Conservation (phyloP, 306 rosid species). For the Lathyrus sativus region DNA sequence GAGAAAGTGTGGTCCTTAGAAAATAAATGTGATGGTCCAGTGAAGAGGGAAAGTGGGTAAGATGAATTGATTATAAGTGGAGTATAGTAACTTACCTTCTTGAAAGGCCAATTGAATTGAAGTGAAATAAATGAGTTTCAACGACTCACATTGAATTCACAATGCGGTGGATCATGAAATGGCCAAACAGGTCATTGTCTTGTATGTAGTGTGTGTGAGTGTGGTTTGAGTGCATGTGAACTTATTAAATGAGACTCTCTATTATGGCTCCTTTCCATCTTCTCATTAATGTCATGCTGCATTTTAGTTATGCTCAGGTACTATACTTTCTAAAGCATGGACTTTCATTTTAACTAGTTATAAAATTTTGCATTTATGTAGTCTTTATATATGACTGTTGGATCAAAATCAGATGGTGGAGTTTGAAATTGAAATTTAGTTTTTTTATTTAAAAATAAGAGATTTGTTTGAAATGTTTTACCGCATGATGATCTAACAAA, state of each 20-base stretch:
- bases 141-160: slow-evolving; percentile 33
- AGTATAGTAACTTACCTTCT: neutral
- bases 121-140: slow-evolving; percentile 23
- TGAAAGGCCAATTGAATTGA: neutral
- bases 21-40: slow-evolving; percentile 22
- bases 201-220: neutral
- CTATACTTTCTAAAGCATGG: no score
- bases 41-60: neutral
- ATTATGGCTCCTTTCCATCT: slow-evolving; percentile 18
- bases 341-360: no score
- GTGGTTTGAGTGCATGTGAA: slow-evolving; percentile 33
- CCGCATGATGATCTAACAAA: no score
- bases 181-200: slow-evolving; percentile 40
- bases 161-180: slow-evolving; percentile 36
- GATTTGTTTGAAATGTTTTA: no score
- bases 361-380: no score
- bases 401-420: no score
- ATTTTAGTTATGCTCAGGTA: neutral
- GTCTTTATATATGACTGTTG: no score
- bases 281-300: neutral
- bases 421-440: no score
- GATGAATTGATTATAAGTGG: slow-evolving; percentile 25
- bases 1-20: slow-evolving; percentile 16
- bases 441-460: no score
- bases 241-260: slow-evolving; percentile 24